Evolutionary conservation across 306 rosid species (phyloP).

Genomic region (Citrullus amarus): DNA sequence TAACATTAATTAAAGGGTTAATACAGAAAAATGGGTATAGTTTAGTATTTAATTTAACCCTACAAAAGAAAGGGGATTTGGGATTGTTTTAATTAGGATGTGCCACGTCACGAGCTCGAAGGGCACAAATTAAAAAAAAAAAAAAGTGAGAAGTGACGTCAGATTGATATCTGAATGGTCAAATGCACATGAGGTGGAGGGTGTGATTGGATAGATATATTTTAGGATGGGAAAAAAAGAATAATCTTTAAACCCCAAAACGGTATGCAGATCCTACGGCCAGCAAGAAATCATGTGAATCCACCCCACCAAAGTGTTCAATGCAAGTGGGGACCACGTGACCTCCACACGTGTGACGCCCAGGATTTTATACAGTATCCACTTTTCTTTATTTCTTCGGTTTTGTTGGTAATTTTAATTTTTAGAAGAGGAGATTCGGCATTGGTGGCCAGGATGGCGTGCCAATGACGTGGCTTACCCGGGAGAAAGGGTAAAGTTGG

Average conservation of each 20-base stretch:
- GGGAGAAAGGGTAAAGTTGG: not conserved
- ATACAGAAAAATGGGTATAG: not conserved
- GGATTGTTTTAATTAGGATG: not conserved
- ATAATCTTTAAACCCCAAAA: not conserved
- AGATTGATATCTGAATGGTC: not conserved
- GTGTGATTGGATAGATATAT: not conserved
- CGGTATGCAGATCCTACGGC: not conserved
- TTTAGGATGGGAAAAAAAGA: not conserved
- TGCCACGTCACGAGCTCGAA: not conserved
- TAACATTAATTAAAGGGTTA: not conserved
- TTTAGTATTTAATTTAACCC: not conserved
- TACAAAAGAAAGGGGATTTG: not conserved
- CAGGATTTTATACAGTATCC: not conserved
- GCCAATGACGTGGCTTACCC: not conserved
- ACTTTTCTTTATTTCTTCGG: not conserved
- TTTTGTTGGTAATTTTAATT: not conserved
- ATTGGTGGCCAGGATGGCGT: conserved; percentile 4
- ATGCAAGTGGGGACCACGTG: not conserved
- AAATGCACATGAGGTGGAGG: not conserved
- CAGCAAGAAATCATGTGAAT: not conserved
- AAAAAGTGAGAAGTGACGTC: not conserved
- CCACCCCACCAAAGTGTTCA: not conserved
- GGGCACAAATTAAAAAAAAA: not conserved
- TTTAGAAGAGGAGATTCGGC: not conserved
- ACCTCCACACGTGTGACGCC: not conserved